Evolutionary conservation across 257 asterid species (phyloP).

Genomic region (Nyctanthes arbortristis): DNA sequence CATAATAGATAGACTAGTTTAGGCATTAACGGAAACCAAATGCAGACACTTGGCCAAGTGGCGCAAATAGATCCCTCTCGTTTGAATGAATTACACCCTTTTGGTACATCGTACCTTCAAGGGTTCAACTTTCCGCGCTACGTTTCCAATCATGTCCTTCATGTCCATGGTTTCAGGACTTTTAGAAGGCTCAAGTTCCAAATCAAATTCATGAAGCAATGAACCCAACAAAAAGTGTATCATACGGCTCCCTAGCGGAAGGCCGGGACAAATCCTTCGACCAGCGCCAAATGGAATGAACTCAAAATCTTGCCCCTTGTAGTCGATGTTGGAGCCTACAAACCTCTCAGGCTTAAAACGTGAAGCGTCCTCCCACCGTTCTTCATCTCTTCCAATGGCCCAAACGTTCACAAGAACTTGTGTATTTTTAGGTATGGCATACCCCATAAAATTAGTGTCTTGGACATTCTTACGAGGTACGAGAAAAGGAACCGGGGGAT

Average conservation of each 20-base stretch:
- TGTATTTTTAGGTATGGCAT: slow-evolving; percentile 35
- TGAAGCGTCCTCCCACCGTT: slow-evolving; percentile 41
- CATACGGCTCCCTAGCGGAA: slow-evolving; percentile 53
- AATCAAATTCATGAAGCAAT: slow-evolving; percentile 47
- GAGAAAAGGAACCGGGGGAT: too few relatives aligned
- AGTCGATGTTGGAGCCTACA: slow-evolving; percentile 36
- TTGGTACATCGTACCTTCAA: slow-evolving; percentile 38
- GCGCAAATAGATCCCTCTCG: too few relatives aligned
- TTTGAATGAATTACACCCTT: not conserved
- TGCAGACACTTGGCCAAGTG: too few relatives aligned
- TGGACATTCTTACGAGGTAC: too few relatives aligned
- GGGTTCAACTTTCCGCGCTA: slow-evolving; percentile 44
- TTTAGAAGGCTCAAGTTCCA: slow-evolving; percentile 39
- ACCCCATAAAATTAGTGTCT: too few relatives aligned
- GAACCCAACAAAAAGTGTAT: slow-evolving; percentile 55
- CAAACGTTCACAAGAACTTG: slow-evolving; percentile 46
- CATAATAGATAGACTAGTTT: too few relatives aligned
- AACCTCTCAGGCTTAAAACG: slow-evolving; percentile 59
- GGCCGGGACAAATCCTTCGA: slow-evolving; percentile 53
- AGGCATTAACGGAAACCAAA: too few relatives aligned
- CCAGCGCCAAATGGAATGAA: slow-evolving; percentile 67
- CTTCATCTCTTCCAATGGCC: slow-evolving; percentile 58
- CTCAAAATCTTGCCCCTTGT: slow-evolving; percentile 53
- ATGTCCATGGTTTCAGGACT: slow-evolving; percentile 33
- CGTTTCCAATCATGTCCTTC: slow-evolving; percentile 54